Evolutionary conservation across 352 stramenopile genomes (phyloP).

Genomic region (Pilasporangium apinafurcum): DNA sequence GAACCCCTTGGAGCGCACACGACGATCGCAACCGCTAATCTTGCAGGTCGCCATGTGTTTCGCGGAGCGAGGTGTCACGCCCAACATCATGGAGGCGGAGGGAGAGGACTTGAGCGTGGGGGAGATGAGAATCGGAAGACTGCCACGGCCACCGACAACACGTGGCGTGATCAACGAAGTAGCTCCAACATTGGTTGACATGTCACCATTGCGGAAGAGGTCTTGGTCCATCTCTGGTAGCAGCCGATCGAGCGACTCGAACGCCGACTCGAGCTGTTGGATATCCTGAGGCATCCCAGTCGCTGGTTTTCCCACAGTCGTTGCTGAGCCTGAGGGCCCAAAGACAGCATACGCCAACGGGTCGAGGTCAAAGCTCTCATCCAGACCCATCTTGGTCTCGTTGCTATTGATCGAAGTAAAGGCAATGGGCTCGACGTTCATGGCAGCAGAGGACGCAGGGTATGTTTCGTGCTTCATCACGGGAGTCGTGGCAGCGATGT

Average conservation of each 20-base stretch:
- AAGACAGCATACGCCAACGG: conserved; percentile 63
- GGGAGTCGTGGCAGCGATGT: conserved; percentile 5
- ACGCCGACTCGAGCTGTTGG: conserved; percentile 64
- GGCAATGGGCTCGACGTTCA: conserved; percentile 65
- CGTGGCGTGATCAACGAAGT: conserved; percentile 25
- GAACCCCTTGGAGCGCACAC: conserved; percentile 75
- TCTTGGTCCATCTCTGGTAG: conserved; percentile 63
- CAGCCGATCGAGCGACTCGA: conserved; percentile 69
- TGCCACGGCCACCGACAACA: conserved; percentile 17
- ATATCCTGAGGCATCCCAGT: conserved; percentile 45
- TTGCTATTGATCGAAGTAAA: conserved; percentile 21
- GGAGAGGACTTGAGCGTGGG: conserved; percentile 24
- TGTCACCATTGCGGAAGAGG: conserved; percentile 28
- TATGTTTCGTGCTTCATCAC: conserved; percentile 22
- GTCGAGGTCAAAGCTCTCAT: conserved; percentile 45
- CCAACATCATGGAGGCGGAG: conserved; percentile 19
- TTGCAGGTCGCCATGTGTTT: conserved; percentile 67
- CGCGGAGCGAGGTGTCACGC: conserved; percentile 29
- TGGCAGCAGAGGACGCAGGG: conserved; percentile 9
- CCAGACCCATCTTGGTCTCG: conserved; percentile 30
- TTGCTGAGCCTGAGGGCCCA: conserved; percentile 10
- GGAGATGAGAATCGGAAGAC: conserved; percentile 28
- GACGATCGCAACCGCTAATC: conserved; percentile 44
- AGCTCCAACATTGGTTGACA: neutral
- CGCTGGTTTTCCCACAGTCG: no score